A percentile compares a stretch with the other conserved stretches of the same genome.
Conservation (phyloP, 1,284 basidiomycete species). For the Stereum hirsutum region DNA sequence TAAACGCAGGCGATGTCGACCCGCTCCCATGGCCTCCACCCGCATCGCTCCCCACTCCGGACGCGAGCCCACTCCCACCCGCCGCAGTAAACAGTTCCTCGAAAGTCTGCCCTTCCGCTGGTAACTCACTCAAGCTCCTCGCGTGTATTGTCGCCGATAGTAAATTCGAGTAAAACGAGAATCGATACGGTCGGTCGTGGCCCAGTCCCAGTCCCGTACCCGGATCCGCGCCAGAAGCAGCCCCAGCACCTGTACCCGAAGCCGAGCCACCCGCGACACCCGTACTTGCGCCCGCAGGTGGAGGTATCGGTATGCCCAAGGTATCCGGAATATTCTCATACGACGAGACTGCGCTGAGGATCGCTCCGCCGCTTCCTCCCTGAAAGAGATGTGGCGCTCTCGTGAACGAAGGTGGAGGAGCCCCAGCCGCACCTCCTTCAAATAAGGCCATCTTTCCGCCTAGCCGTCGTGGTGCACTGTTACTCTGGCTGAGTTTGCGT, state of each 20-base stretch:
- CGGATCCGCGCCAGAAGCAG: too few species aligned
- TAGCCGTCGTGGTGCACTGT: conserved; percentile 49
- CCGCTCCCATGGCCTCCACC: neutral
- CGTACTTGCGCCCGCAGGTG: neutral
- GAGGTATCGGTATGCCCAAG: neutral
- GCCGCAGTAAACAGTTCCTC: conserved; percentile 76
- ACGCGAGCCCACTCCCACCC: conserved; percentile 7
- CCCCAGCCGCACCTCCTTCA: conserved; percentile 49
- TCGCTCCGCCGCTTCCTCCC: conserved; percentile 13
- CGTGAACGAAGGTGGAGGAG: neutral
- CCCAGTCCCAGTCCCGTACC: too few species aligned
- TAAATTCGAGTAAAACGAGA: conserved; percentile 97
- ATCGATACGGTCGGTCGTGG: conserved; percentile 90
- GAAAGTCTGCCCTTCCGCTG: conserved; percentile 89
- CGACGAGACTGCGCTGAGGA: conserved; percentile 24
- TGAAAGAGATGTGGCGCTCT: conserved; percentile 14
- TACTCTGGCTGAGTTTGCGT: conserved; percentile 79
- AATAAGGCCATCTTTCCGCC: conserved; percentile 91
- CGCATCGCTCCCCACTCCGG: neutral
- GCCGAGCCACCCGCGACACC: neutral
- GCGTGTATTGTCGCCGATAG: conserved; percentile 93
- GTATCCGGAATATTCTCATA: conserved; percentile 18
- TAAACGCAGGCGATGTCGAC: neutral
- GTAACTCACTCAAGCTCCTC: conserved; percentile 86
- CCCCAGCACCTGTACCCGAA: neutral